phyloP scores from a whole-genome alignment of 1,139 yeast species.

The Arxiozyma slooffiae region DNA sequence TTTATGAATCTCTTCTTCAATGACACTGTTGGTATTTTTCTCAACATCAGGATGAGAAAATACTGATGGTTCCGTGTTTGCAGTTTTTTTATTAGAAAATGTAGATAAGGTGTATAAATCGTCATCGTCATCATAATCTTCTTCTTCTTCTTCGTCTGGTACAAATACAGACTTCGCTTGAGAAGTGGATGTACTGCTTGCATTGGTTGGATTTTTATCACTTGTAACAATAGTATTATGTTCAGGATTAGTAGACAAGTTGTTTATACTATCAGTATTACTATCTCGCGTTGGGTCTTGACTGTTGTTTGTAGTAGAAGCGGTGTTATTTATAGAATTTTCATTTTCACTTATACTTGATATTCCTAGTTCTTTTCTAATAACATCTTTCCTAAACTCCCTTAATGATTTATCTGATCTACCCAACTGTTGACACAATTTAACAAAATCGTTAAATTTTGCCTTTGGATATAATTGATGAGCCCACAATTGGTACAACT shows the following conservation, averaged over 20 bases:
- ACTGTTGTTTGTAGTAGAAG: neutral
- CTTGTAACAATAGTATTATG: neutral
- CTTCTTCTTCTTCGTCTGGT: slow-evolving; percentile 6
- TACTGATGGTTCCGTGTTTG: neutral
- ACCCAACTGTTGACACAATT: slow-evolving; percentile 25
- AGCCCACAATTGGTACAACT: slow-evolving; percentile 77
- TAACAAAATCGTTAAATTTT: slow-evolving; percentile 51
- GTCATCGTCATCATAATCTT: slow-evolving; percentile 13
- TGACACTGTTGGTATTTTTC: neutral
- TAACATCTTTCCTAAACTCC: slow-evolving; percentile 22
- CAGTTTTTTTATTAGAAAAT: neutral
- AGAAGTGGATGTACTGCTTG: slow-evolving; percentile 1
- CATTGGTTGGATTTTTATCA: neutral
- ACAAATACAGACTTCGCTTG: neutral
- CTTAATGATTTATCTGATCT: slow-evolving; percentile 21
- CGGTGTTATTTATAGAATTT: neutral
- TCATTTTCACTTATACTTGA: slow-evolving; percentile 8
- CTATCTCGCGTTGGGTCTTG: neutral
- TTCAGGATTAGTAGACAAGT: neutral
- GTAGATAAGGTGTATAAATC: slow-evolving; percentile 5
- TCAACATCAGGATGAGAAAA: neutral
- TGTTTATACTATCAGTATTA: neutral
- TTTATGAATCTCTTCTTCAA: slow-evolving; percentile 1
- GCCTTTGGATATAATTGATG: slow-evolving; percentile 74
- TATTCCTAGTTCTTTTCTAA: slow-evolving; percentile 21